A percentile compares a stretch with the other conserved stretches of the same genome.
Evolutionary conservation across 1,284 basidiomycete species (phyloP).

Genomic region (Sparassis latifolia): DNA sequence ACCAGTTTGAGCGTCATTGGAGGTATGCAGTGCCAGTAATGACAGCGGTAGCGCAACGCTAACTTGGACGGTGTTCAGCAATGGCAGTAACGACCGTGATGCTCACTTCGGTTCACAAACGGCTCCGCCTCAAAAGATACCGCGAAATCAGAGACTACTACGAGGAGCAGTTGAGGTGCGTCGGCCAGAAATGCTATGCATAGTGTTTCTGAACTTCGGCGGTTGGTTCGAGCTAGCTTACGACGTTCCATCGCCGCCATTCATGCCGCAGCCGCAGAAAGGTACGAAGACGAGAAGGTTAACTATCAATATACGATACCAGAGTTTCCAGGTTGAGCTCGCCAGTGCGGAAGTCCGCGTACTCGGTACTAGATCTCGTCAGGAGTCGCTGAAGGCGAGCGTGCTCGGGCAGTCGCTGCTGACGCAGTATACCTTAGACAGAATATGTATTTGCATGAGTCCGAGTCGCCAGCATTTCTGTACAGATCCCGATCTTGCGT

Average conservation of each 20-base stretch:
- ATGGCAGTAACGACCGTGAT: slow-evolving; percentile 36
- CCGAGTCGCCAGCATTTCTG: too few relatives aligned
- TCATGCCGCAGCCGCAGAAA: slow-evolving; percentile 20
- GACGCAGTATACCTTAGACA: too few relatives aligned
- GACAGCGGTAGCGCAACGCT: too few relatives aligned
- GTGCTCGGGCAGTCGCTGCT: too few relatives aligned
- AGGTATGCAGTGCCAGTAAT: slow-evolving; percentile 25
- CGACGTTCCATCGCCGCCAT: slow-evolving; percentile 21
- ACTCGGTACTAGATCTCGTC: too few relatives aligned
- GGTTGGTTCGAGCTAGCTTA: slow-evolving; percentile 11
- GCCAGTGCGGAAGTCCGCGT: too few relatives aligned
- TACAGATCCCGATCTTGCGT: too few relatives aligned
- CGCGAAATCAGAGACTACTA: slow-evolving; percentile 48
- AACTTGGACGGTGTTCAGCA: slow-evolving; percentile 21
- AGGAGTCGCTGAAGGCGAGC: too few relatives aligned
- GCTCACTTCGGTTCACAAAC: slow-evolving; percentile 43
- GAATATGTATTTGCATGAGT: too few relatives aligned
- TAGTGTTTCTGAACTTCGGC: background rate
- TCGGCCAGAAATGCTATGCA: background rate
- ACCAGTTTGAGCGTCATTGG: slow-evolving; percentile 31
- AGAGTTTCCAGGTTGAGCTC: too few relatives aligned
- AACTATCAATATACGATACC: background rate
- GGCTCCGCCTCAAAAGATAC: slow-evolving; percentile 37
- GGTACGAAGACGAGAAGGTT: slow-evolving; percentile 9
- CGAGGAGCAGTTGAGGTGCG: slow-evolving; percentile 45